Percentiles rank a stretch among this genome's conserved stretches.
phyloP scores from a whole-genome alignment of 495 filamentous ascomycete species.

The Neurospora pannonica region DNA sequence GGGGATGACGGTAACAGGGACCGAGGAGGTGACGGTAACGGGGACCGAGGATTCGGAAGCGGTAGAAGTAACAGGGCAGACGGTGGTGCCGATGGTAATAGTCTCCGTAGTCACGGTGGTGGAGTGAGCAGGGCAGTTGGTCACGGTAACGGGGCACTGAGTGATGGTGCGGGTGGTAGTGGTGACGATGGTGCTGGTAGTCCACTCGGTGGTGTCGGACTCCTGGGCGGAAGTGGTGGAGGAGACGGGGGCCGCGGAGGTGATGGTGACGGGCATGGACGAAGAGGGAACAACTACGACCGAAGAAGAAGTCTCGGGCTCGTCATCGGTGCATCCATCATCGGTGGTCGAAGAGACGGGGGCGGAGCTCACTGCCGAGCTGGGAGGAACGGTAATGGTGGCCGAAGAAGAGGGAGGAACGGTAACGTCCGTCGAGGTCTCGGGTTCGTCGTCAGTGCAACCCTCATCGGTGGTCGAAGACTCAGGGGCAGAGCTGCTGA shows the following conservation, averaged over 20 bases:
- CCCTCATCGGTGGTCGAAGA: neutral
- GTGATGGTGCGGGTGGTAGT: conserved; percentile 50
- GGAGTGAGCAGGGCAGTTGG: conserved; percentile 47
- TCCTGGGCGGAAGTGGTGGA: neutral
- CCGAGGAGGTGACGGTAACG: neutral
- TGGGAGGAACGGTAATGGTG: neutral
- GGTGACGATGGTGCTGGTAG: conserved; percentile 47
- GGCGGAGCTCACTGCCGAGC: neutral
- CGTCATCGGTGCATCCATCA: neutral
- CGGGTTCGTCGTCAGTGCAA: neutral
- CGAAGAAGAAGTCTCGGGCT: neutral
- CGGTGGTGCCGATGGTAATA: conserved; percentile 48
- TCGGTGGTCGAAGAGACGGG: neutral
- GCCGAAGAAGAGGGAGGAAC: neutral
- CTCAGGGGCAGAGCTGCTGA: neutral
- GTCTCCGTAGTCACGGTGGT: conserved; percentile 42
- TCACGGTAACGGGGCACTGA: conserved; percentile 44
- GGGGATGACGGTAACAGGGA: neutral
- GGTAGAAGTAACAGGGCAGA: conserved; percentile 22
- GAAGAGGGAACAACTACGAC: neutral
- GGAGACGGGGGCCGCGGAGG: neutral
- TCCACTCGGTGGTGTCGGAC: conserved; percentile 21
- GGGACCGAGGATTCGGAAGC: neutral
- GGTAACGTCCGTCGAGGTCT: neutral
- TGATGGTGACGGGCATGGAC: neutral